These are phyloP conservation scores for Cercospora brassicicola DNA, from an alignment of 2,329 filamentous ascomycete species.

Conservation along the genomic window DNA sequence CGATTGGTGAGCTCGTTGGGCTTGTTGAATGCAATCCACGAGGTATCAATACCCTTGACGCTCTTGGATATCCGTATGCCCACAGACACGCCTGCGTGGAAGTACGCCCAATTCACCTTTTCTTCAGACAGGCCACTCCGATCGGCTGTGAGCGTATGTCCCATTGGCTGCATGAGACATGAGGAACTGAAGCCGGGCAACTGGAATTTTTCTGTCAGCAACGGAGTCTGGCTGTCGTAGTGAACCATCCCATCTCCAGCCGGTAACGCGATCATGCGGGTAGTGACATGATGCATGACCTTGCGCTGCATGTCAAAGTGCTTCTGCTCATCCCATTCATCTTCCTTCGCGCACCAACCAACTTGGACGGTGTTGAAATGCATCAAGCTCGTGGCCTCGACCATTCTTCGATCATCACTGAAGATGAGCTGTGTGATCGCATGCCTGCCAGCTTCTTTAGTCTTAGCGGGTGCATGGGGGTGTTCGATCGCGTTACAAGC, in stretches of 20 bases:
- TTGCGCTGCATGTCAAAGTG: conserved; percentile 91
- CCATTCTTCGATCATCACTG: conserved; percentile 82
- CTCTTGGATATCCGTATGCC: conserved; percentile 86
- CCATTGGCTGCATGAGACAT: conserved; percentile 86
- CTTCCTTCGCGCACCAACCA: conserved; percentile 72
- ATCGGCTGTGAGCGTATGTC: conserved; percentile 91
- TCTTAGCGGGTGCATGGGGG: conserved; percentile 68
- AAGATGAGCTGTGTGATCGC: conserved; percentile 84
- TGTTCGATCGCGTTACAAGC: conserved; percentile 69
- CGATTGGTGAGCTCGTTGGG: conserved; percentile 88
- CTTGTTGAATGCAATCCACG: conserved; percentile 98
- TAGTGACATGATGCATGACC: conserved; percentile 79
- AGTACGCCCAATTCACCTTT: conserved; percentile 97
- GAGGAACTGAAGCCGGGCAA: conserved; percentile 89
- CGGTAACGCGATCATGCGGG: conserved; percentile 84
- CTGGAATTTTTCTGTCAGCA: conserved; percentile 88
- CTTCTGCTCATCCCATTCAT: conserved; percentile 79
- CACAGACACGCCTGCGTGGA: conserved; percentile 92
- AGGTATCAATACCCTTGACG: conserved; percentile 93
- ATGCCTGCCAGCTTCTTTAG: conserved; percentile 74
- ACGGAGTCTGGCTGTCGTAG: conserved; percentile 80
- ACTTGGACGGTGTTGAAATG: conserved; percentile 78
- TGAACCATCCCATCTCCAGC: conserved; percentile 83
- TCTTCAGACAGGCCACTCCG: conserved; percentile 86
- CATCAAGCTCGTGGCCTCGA: conserved; percentile 81